Base-by-base conservation (phyloP, 495 filamentous ascomycete genomes). In the Evernia prunastri region DNA sequence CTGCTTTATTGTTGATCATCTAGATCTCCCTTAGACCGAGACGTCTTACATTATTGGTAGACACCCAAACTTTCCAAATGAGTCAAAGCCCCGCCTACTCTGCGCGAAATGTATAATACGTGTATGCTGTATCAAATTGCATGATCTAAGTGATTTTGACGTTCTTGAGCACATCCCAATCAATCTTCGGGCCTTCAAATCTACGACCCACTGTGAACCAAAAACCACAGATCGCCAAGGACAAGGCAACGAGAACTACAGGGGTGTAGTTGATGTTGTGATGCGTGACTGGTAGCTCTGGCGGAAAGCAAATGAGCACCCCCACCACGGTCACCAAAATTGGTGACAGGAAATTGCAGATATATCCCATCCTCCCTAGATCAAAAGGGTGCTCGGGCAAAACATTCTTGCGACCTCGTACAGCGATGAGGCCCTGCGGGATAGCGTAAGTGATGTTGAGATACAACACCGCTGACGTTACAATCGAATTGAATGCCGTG, bases 401-500 rank as follows among this genome's bases (percentile, higher is more conserved):
- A 57, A 56, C 60, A 6, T 69, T 67, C 1, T 65, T 59, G 4
- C 76, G 75, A 6, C 74, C 72, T 0, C 68, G 68, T 17, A 65
- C 42, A 15, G 71, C 53, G 2, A 78, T 39, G 13, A 77, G 66
- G 4, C 58, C 72, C 63, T 75, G 73, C 6, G 76, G 75, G 2
- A 74, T 37, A 13, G 69, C 67, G 54, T 74, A 76, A 2, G 71
- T 72, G 45, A 76, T 66, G 35, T 77, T 74, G 54, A 77, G 63
- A 45, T 70, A 72, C 2, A 74, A 36, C 12, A 78, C 71, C 4
- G 75, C 69, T 1, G 73, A 71, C 0, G 74, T 74, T 27, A 77
- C 72, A 47, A 79, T 73, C 13, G 70, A 71, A 51, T 77, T 75
- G 63, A 78, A 77, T 5, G 77, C 77, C 2, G 72, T 72, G 9